Evolutionary conservation across 2,329 filamentous ascomycete species (phyloP), one percentile per base, ranked within the genome.

Genomic region (Colletotrichum sp.): DNA sequence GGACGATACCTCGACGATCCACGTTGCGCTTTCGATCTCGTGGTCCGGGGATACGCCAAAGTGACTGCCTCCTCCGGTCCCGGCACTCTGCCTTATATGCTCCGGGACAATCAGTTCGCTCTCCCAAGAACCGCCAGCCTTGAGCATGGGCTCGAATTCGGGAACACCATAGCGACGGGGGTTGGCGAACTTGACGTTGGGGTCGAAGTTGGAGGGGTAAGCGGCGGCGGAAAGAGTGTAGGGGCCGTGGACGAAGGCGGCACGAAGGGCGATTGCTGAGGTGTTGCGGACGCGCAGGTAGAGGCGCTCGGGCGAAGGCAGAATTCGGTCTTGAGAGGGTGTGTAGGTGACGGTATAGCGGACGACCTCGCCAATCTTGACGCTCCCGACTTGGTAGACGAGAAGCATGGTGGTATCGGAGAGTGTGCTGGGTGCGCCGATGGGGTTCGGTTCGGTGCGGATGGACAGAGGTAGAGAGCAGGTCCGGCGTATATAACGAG

Each of bases 131-230:
- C 95, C 96, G 34, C 96, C 97, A 10, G 97, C 96, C 87, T 98
- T 98, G 82, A 99, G 90, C 87, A 98, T 96, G 62, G 97, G 96
- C 85, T 99, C 97, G 81, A 97, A 99, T 80, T 98, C 94, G 18
- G 97, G 97, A 2, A 94, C 90, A 62, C 95, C 95, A 86, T 96
- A 93, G 68, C 89, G 88, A 68, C 92, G 90, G 2, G 93, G 90
- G 67, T 93, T 89, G 73, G 93, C 91, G 79, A 94, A 93, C 82
- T 95, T 96, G 78, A 89, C 87, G 84, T 98, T 96, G 3, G 96
- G 95, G 80, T 96, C 90, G 86, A 97, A 98, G 62, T 89, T 91
- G 18, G 94, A 90, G 1, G 96, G 95, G 80, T 97, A 98, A 28
- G 96, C 94, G 67, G 96, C 93, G 64, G 96, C 94, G 80, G 95